Base-by-base conservation (phyloP, 768 basidiomycete genomes). In the Naganishia kalamii region DNA sequence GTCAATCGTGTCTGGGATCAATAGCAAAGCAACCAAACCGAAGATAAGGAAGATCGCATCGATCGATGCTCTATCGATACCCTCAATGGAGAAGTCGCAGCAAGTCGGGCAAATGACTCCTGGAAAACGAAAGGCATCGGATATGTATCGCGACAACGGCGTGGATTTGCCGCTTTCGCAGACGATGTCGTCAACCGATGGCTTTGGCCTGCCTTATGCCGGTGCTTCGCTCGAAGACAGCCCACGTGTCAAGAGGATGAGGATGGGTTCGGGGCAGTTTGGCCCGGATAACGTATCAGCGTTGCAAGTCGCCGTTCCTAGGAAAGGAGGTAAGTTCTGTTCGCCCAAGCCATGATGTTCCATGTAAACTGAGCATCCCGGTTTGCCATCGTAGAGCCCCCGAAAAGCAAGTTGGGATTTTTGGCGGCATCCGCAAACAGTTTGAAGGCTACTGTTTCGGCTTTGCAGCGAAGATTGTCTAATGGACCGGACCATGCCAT, bases 201-300 rank as follows among this genome's bases (percentile, higher is more conserved):
- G 21, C 21, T 46, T 23, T 4, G 29, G 44, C 29, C 3, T 29
- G 10, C 43, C 29, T 46, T 21, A 11, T 21, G 19, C n/a, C 5
- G 30, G 23, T 19, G 23, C 21, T 13, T 25, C 21, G 17, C 27
- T 35, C n/a, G 29, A 32, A 25, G 66, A 67, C 19, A 62, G 60
- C 61, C 66, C 66, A 30, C 5, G 66, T 19, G 27, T 60, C 30
- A 67, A 67, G 44, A 15, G 66, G 33, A 57, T 63, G 50, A 62
- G 61, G 48, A 37, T 50, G 32, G 40, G 33, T 11, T 21, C 25
- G 41, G 41, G 43, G 5, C 6, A 44, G 13, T n/a, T n/a, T n/a
- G n/a, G n/a, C n/a, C n/a, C n/a, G n/a, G n/a, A n/a, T n/a, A n/a
- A n/a, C n/a, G n/a, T n/a, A n/a, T n/a, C 13, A 7, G 10, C 27